phyloP scores from a whole-genome alignment of 2,329 filamentous ascomycete genomes.

The Aureobasidium subglaciale region DNA sequence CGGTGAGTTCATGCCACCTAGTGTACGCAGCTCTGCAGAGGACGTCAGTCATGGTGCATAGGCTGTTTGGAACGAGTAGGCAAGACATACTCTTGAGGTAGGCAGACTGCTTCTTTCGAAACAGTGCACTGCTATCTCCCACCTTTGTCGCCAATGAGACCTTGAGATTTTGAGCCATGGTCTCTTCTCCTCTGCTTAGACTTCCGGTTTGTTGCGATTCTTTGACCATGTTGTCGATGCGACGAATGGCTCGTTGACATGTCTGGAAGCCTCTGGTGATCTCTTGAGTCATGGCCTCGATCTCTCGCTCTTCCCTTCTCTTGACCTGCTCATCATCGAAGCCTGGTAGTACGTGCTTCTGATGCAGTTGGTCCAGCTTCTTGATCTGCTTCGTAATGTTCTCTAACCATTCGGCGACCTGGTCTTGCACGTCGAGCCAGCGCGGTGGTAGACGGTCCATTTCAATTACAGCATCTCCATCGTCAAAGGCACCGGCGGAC shows the following conservation, averaged over 20 bases:
- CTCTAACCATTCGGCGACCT: slow-evolving; percentile 75
- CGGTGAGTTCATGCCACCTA: slow-evolving; percentile 44
- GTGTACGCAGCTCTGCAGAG: slow-evolving; percentile 33
- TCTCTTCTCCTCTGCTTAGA: slow-evolving; percentile 77
- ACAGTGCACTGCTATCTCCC: slow-evolving; percentile 83
- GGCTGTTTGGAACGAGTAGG: slow-evolving; percentile 31
- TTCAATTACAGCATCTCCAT: slow-evolving; percentile 92
- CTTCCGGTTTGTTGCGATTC: slow-evolving; percentile 67
- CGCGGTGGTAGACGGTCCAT: slow-evolving; percentile 94
- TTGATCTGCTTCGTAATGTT: slow-evolving; percentile 77
- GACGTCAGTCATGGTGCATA: slow-evolving; percentile 32
- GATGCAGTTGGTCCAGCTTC: slow-evolving; percentile 83
- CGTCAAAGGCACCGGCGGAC: slow-evolving; percentile 63
- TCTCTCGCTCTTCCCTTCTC: slow-evolving; percentile 77
- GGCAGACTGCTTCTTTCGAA: slow-evolving; percentile 94
- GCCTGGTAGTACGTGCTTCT: slow-evolving; percentile 92
- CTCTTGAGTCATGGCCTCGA: slow-evolving; percentile 81
- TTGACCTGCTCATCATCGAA: slow-evolving; percentile 95
- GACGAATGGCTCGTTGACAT: slow-evolving; percentile 82
- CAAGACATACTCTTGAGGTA: slow-evolving; percentile 75
- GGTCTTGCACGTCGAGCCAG: slow-evolving; percentile 92
- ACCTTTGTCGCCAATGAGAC: slow-evolving; percentile 81
- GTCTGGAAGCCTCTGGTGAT: slow-evolving; percentile 85
- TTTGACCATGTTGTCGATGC: slow-evolving; percentile 77
- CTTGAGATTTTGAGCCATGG: slow-evolving; percentile 94